These are phyloP conservation scores for Irpex sp. DNA, from an alignment of 1,284 basidiomycete species.

Conservation along the genomic window DNA sequence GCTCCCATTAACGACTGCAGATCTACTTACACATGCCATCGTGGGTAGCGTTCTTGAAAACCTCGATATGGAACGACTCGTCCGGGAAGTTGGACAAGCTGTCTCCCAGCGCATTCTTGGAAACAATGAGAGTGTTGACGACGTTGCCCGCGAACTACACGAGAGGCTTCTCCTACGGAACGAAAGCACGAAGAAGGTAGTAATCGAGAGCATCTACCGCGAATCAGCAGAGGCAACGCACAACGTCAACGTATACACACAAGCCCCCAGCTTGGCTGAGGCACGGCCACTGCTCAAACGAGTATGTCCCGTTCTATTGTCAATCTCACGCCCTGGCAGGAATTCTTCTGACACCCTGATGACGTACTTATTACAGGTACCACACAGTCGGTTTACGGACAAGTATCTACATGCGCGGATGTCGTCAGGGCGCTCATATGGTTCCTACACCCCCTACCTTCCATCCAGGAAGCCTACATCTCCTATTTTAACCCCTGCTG, in stretches of 20 bases:
- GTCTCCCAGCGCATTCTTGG: slow-evolving; percentile 90
- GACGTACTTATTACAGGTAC: slow-evolving; percentile 52
- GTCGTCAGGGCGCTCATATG: slow-evolving; percentile 42
- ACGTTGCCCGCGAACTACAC: slow-evolving; percentile 91
- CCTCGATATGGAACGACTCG: slow-evolving; percentile 96
- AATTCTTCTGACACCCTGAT: not conserved
- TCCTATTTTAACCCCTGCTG: slow-evolving; percentile 33
- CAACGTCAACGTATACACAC: slow-evolving; percentile 87
- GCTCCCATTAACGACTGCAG: slow-evolving; percentile 94
- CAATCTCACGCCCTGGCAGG: not conserved
- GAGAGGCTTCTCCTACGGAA: slow-evolving; percentile 89
- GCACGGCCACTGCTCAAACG: slow-evolving; percentile 81
- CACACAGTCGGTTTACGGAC: slow-evolving; percentile 90
- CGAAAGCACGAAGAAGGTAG: slow-evolving; percentile 95
- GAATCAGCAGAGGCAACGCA: slow-evolving; percentile 85
- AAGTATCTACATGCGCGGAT: slow-evolving; percentile 84
- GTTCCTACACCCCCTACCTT: slow-evolving; percentile 48
- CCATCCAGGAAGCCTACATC: slow-evolving; percentile 37
- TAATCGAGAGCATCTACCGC: slow-evolving; percentile 95
- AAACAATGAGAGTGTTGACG: slow-evolving; percentile 92
- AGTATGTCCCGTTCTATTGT: slow-evolving; percentile 40
- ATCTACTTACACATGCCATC: slow-evolving; percentile 95
- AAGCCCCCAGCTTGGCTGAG: slow-evolving; percentile 68
- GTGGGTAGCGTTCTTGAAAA: slow-evolving; percentile 97
- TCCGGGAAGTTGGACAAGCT: slow-evolving; percentile 89